Evolutionary conservation across 495 filamentous ascomycete genomes (phyloP), one percentile per base, ranked within the genome.

Genomic region (Parathielavia appendiculata): DNA sequence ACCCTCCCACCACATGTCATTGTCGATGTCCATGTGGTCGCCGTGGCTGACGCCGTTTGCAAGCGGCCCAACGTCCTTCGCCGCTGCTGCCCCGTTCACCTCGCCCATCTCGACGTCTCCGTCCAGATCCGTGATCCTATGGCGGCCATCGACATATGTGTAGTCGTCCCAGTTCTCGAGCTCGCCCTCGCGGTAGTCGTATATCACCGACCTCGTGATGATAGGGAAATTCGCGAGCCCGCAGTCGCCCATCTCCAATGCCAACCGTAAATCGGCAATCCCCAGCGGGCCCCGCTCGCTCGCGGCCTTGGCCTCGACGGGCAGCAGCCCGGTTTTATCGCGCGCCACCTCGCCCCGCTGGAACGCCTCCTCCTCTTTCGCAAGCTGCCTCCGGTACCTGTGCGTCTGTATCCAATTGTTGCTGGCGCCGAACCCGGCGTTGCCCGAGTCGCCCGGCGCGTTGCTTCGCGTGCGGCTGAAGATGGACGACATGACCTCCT

Each of bases 401-500:
- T 86, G 81, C 20, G 88, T 95, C 73, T 90, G 86, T 63, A 96
- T 80, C 72, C 87, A 89, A 57, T 77, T 81, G 50, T 80, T 76
- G 35, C 83, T 83, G 14, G 84, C 79, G 2, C 85, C 86, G 50
- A 79, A 79, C n/a, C 78, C 80, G 51, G 78, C 75, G 50, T 69
- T 79, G 2, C 79, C 78, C 35, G 75, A 76, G 57, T 79, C 73
- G 17, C 79, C 79, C 14, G 89, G 86, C 0, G 88, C 89, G 65
- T 97, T 96, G 57, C 80, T 83, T 56, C 89, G 80, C 0, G 89
- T 90, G 23, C 89, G 86, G 22, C 81, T 83, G 63, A 95, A 89
- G 12, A 96, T 81, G 4, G 83, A 81, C 8, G 86, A 83, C 35
- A 97, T 75, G 6, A 92, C 81, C 63, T 96, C 89, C 73, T 97